Evolutionary conservation across 1,284 basidiomycete genomes (phyloP).

Genomic region (Waitea zeae): DNA sequence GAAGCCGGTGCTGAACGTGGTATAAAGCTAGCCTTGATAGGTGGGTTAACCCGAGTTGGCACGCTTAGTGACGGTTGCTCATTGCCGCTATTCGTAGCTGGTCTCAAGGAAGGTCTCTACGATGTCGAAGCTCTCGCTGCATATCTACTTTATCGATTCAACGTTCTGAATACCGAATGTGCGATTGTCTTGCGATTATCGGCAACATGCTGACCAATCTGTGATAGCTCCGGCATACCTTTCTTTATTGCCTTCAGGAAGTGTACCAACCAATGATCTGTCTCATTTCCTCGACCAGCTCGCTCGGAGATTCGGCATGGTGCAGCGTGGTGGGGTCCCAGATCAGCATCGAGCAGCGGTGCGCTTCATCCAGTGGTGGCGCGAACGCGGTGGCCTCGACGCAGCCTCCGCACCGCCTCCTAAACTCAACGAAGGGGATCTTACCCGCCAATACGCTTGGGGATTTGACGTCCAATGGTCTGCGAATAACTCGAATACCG

Average conservation of each 20-base stretch:
- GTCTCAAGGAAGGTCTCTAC: conserved; percentile 89
- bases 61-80: conserved; percentile 5
- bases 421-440: neutral
- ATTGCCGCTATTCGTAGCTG: conserved; percentile 35
- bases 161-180: conserved; percentile 60
- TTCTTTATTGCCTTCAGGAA: conserved; percentile 31
- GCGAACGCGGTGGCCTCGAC: conserved; percentile 46
- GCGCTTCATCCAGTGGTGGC: conserved; percentile 79
- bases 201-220: neutral
- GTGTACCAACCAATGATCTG: conserved; percentile 40
- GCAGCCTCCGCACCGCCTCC: neutral
- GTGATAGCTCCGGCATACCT: conserved; percentile 51
- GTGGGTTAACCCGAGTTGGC: conserved; percentile 24
- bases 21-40: conserved; percentile 84
- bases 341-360: conserved; percentile 55
- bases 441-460: conserved; percentile 34
- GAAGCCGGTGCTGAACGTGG: conserved; percentile 77
- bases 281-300: conserved; percentile 50
- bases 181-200: conserved; percentile 12
- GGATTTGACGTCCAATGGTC: conserved; percentile 71
- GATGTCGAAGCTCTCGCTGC: conserved; percentile 72
- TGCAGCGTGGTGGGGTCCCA: conserved; percentile 55
- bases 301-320: conserved; percentile 64
- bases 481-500: conserved; percentile 9
- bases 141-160: conserved; percentile 81